Percentiles rank a stretch among this genome's conserved stretches.
phyloP scores from a whole-genome alignment of 257 asterid species.

The Petrea volubilis region DNA sequence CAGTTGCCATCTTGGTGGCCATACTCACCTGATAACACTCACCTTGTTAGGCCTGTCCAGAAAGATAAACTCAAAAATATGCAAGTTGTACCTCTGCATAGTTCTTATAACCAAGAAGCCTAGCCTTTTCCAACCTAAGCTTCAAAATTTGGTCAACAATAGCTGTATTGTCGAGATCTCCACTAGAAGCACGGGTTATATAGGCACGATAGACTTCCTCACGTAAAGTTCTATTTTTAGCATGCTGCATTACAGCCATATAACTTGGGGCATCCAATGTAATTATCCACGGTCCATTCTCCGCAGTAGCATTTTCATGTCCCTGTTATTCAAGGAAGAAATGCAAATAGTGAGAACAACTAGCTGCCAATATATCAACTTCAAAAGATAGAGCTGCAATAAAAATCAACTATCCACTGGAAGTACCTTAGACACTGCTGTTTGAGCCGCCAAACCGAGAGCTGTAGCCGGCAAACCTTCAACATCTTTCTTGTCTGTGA shows the following conservation, averaged over 20 bases:
- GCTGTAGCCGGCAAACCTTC: slow-evolving; percentile 90
- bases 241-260: slow-evolving; percentile 89
- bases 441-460: slow-evolving; percentile 97
- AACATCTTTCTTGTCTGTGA: slow-evolving; percentile 82
- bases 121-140: slow-evolving; percentile 90
- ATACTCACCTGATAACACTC: slow-evolving; percentile 75
- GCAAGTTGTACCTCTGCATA: slow-evolving; percentile 76
- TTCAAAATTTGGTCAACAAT: slow-evolving; percentile 83
- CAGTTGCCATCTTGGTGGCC: slow-evolving; percentile 97
- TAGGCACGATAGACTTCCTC: slow-evolving; percentile 97
- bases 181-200: slow-evolving; percentile 89
- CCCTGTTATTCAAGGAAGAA: slow-evolving; percentile 56
- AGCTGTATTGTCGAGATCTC: slow-evolving; percentile 80
- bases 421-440: slow-evolving; percentile 89
- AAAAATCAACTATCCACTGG: neutral
- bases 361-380: slow-evolving; percentile 15
- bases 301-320: slow-evolving; percentile 90
- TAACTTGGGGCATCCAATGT: slow-evolving; percentile 95
- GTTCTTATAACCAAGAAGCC: slow-evolving; percentile 92
- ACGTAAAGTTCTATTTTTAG: slow-evolving; percentile 78
- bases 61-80: slow-evolving; percentile 1
- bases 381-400: slow-evolving; percentile 1
- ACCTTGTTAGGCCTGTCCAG: slow-evolving; percentile 27
- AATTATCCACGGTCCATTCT: slow-evolving; percentile 91
- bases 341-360: slow-evolving; percentile 1